These are phyloP conservation scores for Hyphopichia fennica DNA, from an alignment of 1,139 yeast genomes.

Conservation along the genomic window DNA sequence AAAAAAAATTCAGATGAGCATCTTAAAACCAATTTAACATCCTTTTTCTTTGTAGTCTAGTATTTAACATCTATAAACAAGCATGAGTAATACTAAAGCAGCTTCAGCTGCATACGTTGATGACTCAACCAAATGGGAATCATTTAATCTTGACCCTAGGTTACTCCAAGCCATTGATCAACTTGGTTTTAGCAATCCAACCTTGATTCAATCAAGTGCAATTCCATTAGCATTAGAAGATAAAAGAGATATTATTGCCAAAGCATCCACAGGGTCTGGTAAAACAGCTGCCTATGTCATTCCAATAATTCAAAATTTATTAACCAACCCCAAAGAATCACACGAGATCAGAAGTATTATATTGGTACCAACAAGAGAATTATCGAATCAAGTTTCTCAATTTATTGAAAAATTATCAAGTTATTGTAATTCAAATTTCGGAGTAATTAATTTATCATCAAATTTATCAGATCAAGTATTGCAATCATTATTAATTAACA, in stretches of 20 bases:
- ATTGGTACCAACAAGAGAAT: conserved; percentile 83
- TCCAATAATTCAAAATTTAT: conserved; percentile 72
- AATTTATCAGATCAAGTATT: conserved; percentile 73
- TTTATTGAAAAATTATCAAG: conserved; percentile 67
- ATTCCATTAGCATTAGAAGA: conserved; percentile 88
- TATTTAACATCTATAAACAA: background rate
- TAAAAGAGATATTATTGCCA: conserved; percentile 81
- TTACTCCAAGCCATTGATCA: conserved; percentile 80
- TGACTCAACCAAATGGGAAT: conserved; percentile 67
- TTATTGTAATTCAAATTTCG: conserved; percentile 69
- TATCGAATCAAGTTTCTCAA: conserved; percentile 77
- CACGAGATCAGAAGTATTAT: conserved; percentile 54
- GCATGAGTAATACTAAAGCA: conserved; percentile 21
- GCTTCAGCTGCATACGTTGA: conserved; percentile 70
- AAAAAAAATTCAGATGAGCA: conserved; percentile 1
- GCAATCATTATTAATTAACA: conserved; percentile 64
- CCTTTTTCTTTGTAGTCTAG: background rate
- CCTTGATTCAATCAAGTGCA: conserved; percentile 87
- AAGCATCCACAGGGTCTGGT: conserved; percentile 90
- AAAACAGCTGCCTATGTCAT: conserved; percentile 83
- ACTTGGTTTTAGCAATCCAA: conserved; percentile 81
- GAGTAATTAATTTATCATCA: conserved; percentile 71
- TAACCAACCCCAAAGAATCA: conserved; percentile 30
- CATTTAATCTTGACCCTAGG: conserved; percentile 75
- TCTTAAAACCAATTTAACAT: background rate